These are phyloP conservation scores for Talaromyces sp. DNA, from an alignment of 2,329 filamentous ascomycete genomes.

Conservation along the genomic window DNA sequence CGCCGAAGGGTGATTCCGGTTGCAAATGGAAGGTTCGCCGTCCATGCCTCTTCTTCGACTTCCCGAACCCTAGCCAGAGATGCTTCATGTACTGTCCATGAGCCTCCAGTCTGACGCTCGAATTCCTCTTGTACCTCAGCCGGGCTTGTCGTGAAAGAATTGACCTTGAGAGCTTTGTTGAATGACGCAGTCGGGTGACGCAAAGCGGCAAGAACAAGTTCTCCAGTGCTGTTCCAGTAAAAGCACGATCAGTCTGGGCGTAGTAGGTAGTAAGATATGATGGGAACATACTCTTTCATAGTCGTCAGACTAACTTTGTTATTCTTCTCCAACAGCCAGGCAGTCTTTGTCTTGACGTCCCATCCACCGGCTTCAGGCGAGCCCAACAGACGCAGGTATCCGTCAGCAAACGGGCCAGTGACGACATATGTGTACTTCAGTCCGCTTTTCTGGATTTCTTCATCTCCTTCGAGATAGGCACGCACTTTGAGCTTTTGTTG, in stretches of 20 bases:
- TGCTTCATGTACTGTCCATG: constrained; percentile 52
- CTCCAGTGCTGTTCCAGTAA: constrained; percentile 53
- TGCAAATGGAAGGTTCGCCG: constrained; percentile 47
- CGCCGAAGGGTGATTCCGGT: constrained; percentile 58
- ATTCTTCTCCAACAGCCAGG: constrained; percentile 58
- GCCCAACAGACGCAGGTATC: constrained; percentile 49
- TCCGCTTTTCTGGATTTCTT: constrained; percentile 42
- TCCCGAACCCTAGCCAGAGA: constrained; percentile 51
- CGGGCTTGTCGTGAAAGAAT: constrained; percentile 66
- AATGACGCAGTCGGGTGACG: constrained; percentile 51
- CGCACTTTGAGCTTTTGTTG: constrained; percentile 67
- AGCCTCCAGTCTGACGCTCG: constrained; percentile 58
- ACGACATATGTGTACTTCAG: constrained; percentile 64
- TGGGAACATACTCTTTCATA: constrained; percentile 60
- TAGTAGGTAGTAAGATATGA: neutral
- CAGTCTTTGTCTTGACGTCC: constrained; percentile 53
- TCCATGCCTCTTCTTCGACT: constrained; percentile 58
- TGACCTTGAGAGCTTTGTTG: constrained; percentile 60
- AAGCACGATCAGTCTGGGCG: neutral
- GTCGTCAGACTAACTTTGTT: constrained; percentile 64
- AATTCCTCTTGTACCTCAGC: constrained; percentile 62
- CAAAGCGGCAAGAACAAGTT: constrained; percentile 60
- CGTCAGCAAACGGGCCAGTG: constrained; percentile 64
- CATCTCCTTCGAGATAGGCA: constrained; percentile 46
- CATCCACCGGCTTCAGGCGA: constrained; percentile 52